Evolutionary conservation across 257 asterid genomes (phyloP).

Genomic region (Solanum neorickii): DNA sequence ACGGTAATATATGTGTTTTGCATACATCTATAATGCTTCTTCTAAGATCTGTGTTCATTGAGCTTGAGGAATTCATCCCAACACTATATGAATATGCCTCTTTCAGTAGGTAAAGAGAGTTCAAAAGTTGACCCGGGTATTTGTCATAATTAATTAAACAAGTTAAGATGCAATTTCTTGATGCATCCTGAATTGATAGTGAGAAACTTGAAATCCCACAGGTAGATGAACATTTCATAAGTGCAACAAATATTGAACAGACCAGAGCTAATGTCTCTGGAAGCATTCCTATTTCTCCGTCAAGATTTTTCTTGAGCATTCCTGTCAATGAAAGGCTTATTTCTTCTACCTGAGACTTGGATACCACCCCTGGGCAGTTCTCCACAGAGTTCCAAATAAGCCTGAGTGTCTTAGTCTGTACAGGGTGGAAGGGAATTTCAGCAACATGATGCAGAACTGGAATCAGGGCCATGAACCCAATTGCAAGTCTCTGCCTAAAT

Average conservation of each 20-base stretch:
- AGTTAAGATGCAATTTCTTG: constrained; percentile 38
- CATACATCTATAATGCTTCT: constrained; percentile 34
- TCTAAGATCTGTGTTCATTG: constrained; percentile 30
- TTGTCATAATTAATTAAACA: constrained; percentile 31
- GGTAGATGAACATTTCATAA: constrained; percentile 62
- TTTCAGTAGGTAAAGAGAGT: constrained; percentile 77
- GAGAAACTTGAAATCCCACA: constrained; percentile 43
- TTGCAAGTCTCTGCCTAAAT: constrained; percentile 64
- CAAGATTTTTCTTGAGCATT: constrained; percentile 55
- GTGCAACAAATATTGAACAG: constrained; percentile 62
- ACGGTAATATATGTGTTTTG: constrained; percentile 50
- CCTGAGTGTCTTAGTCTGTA: constrained; percentile 51
- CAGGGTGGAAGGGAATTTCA: constrained; percentile 78
- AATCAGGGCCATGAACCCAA: constrained; percentile 77
- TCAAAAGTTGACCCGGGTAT: constrained; percentile 45
- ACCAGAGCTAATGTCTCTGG: constrained; percentile 70
- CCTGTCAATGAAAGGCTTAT: constrained; percentile 44
- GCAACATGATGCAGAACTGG: constrained; percentile 65
- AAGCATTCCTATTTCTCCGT: constrained; percentile 59
- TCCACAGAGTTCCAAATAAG: constrained; percentile 53
- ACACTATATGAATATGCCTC: constrained; percentile 58
- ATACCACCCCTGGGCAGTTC: constrained; percentile 68
- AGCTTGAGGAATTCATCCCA: constrained; percentile 16
- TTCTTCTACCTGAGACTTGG: constrained; percentile 52
- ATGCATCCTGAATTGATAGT: constrained; percentile 43